Percentiles rank a stretch among this genome's conserved stretches.
These are phyloP conservation scores for Neurospora sp. DNA, from an alignment of 495 filamentous ascomycete genomes.

Conservation along the genomic window DNA sequence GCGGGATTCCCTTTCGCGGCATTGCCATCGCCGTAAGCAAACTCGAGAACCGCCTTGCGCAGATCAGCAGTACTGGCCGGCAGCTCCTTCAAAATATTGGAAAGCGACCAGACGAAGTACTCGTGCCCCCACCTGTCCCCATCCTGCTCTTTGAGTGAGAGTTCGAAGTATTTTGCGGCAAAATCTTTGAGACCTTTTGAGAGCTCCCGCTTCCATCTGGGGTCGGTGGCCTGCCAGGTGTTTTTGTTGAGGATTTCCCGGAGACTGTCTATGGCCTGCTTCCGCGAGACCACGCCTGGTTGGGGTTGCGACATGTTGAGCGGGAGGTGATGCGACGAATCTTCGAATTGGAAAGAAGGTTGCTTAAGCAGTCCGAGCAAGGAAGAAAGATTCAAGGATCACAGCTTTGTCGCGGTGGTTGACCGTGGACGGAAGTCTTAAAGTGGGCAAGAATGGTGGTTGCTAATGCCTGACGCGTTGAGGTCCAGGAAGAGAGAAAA, in stretches of 20 bases:
- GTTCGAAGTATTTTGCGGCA: neutral
- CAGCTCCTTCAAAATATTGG: neutral
- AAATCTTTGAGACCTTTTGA: neutral
- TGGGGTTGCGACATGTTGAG: neutral
- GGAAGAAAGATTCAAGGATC: no score
- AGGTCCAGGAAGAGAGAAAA: no score
- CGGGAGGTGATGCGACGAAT: no score
- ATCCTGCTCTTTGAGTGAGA: neutral
- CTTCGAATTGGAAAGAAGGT: no score
- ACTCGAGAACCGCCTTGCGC: neutral
- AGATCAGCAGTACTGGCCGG: neutral
- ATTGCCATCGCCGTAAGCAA: neutral
- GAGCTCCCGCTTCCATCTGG: neutral
- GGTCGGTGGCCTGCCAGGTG: neutral
- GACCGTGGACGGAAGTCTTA: no score
- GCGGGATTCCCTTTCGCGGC: neutral
- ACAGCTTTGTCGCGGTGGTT: no score
- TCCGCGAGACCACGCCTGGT: neutral
- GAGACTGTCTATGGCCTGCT: neutral
- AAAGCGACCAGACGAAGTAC: neutral
- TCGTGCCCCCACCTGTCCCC: neutral
- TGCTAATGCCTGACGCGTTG: no score
- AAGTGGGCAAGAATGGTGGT: no score
- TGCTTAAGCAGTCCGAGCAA: no score
- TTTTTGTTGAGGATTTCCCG: neutral